Evolutionary conservation across 495 filamentous ascomycete genomes (phyloP).

Genomic region (Neurospora discreta): DNA sequence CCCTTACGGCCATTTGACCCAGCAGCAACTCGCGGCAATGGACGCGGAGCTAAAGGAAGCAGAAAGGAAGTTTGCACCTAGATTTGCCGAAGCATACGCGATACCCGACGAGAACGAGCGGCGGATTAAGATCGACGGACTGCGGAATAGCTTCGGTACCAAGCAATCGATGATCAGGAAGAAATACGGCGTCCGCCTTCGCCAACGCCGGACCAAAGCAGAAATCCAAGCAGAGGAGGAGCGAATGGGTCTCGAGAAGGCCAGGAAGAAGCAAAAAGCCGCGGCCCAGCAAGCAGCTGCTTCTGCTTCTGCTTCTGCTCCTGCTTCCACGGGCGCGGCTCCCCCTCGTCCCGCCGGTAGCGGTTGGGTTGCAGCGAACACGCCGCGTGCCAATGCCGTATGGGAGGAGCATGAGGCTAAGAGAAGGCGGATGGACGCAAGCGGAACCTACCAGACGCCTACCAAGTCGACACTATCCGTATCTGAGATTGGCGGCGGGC

Average conservation of each 20-base stretch:
- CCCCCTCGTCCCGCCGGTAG: slow-evolving; percentile 8
- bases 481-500: slow-evolving; percentile 19
- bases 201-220: slow-evolving; percentile 30
- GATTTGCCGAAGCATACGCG: slow-evolving; percentile 27
- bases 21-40: slow-evolving; percentile 13
- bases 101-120: slow-evolving; percentile 24
- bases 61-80: slow-evolving; percentile 24
- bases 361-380: slow-evolving; percentile 23
- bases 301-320: neutral
- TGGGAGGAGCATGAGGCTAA: slow-evolving; percentile 22
- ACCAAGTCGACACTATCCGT: slow-evolving; percentile 20
- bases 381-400: slow-evolving; percentile 5
- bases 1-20: slow-evolving; percentile 30
- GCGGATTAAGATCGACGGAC: slow-evolving; percentile 23
- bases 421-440: slow-evolving; percentile 15
- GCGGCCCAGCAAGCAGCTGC: slow-evolving; percentile 11
- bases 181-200: slow-evolving; percentile 37
- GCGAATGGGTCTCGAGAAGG: slow-evolving; percentile 21
- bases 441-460: slow-evolving; percentile 13
- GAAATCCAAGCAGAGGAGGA: slow-evolving; percentile 31
- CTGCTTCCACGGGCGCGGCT: neutral
- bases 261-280: neutral
- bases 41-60: slow-evolving; percentile 27
- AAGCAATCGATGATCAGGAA: slow-evolving; percentile 39
- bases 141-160: slow-evolving; percentile 36